Conservation (phyloP, 108 stramenopile species). For the Cyclotella choctawhatcheeana region DNA sequence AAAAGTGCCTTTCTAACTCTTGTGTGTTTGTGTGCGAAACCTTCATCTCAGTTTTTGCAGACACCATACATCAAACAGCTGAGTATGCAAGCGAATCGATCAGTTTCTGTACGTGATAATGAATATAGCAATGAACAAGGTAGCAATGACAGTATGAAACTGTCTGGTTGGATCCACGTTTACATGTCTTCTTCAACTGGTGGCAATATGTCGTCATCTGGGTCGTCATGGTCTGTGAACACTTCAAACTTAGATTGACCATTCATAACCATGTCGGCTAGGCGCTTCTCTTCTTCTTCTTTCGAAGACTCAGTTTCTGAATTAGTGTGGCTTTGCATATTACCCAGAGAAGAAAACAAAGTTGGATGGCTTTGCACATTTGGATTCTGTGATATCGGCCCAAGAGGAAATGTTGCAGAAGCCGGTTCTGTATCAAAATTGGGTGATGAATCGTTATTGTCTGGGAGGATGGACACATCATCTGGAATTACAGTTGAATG, state of each 20-base stretch:
- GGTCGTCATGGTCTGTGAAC: conserved; percentile 37
- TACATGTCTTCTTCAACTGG: background rate
- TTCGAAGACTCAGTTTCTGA: background rate
- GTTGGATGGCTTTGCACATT: background rate
- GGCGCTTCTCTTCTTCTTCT: conserved; percentile 35
- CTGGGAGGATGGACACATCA: conserved; percentile 29
- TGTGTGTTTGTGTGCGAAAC: too few species aligned
- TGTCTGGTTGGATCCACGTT: too few species aligned
- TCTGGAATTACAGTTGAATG: conserved; percentile 38
- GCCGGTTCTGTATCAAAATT: background rate
- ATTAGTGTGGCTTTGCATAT: background rate
- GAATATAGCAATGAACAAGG: too few species aligned
- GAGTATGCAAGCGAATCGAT: too few species aligned
- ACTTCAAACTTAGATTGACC: conserved; percentile 42
- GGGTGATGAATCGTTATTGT: background rate
- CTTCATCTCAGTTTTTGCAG: too few species aligned
- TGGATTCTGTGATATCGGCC: background rate
- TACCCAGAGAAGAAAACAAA: conserved; percentile 25
- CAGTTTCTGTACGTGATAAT: too few species aligned
- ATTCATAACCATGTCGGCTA: conserved; percentile 60
- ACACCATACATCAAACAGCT: too few species aligned
- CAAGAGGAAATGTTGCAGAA: conserved; percentile 3
- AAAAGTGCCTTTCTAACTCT: too few species aligned
- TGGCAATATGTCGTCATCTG: conserved; percentile 7
- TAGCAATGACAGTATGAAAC: too few species aligned